Percentiles rank a stretch among this genome's conserved stretches.
Conservation (phyloP, 164 flowering plant species). For the Cinnamomum chago region DNA sequence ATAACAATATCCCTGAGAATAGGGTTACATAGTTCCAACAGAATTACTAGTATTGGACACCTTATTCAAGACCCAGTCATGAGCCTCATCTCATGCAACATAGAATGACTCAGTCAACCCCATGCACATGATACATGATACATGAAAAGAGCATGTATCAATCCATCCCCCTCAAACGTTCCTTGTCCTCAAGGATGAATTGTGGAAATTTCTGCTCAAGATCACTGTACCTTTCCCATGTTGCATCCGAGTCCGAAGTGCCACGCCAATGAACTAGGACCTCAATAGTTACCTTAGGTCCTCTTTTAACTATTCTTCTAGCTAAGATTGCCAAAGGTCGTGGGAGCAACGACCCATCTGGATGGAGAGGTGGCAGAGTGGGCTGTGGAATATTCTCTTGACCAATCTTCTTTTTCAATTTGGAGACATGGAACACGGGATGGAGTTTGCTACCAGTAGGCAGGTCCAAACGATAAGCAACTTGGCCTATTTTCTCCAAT, state of each 20-base stretch:
- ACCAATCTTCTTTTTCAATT: background rate
- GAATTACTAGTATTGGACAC: no score
- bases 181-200: background rate
- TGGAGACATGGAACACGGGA: conserved; percentile 6
- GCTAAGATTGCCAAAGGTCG: background rate
- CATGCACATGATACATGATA: no score
- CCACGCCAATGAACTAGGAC: background rate
- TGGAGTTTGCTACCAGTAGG: conserved; percentile 1
- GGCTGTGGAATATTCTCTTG: background rate
- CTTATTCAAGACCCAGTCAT: no score
- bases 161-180: background rate
- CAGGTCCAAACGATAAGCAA: conserved; percentile 4
- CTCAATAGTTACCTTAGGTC: background rate
- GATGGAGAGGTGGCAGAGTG: background rate
- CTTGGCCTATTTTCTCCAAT: background rate
- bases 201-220: background rate
- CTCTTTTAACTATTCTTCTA: background rate
- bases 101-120: no score
- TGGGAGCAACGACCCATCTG: background rate
- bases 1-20: no score
- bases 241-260: background rate
- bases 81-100: no score
- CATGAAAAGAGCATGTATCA: no score
- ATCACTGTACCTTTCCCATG: background rate
- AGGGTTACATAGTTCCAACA: no score